Evolutionary conservation across 257 asterid genomes (phyloP).

Genomic region (Mitragyna speciosa): DNA sequence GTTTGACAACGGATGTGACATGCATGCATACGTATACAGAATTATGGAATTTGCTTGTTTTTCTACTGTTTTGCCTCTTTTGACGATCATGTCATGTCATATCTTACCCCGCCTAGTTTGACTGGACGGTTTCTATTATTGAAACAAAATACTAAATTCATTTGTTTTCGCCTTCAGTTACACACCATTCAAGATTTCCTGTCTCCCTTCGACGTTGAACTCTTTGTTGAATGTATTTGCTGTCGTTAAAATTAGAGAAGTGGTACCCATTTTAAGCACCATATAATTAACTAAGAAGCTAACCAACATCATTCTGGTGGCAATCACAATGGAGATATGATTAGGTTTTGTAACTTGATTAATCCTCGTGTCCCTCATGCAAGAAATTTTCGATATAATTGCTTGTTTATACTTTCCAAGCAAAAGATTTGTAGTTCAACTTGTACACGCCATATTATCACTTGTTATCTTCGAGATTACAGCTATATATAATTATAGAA

Average conservation of each 20-base stretch:
- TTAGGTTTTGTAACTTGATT: not conserved
- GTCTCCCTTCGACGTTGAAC: not conserved
- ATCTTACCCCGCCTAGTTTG: not conserved
- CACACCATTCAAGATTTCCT: not conserved
- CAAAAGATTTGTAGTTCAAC: constrained; percentile 1
- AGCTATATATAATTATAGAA: not conserved
- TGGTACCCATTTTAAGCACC: not conserved
- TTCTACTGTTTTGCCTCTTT: not conserved
- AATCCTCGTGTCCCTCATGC: not conserved
- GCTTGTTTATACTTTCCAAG: not conserved
- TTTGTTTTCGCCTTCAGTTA: not conserved
- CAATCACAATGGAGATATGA: too few relatives aligned
- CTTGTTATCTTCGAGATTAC: not conserved
- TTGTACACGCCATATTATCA: not conserved
- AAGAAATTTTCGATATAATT: not conserved
- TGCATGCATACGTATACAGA: not conserved
- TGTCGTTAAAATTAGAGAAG: not conserved
- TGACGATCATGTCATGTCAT: not conserved
- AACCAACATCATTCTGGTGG: not conserved
- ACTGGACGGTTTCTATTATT: not conserved
- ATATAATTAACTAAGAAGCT: not conserved
- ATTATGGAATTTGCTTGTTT: not conserved
- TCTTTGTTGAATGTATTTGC: not conserved
- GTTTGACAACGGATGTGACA: not conserved
- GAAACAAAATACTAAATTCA: not conserved